Evolutionary conservation across 805 yeast species (phyloP).

Genomic region (Saccharomyces jurei): DNA sequence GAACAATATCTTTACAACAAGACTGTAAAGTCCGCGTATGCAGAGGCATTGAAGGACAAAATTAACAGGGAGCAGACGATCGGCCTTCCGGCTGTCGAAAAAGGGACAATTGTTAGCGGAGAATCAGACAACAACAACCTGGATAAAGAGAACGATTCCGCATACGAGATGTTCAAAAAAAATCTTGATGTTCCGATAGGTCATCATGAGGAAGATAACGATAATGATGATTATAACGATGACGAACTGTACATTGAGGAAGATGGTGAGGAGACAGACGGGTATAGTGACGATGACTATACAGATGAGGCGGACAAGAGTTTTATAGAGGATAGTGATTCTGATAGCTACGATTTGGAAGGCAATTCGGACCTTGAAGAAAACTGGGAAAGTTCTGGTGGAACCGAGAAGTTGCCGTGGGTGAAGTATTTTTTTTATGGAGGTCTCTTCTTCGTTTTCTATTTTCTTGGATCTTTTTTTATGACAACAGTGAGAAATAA

Average conservation of each 20-base stretch:
- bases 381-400: not conserved
- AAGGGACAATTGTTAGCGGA: conserved; percentile 1
- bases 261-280: conserved; percentile 14
- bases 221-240: conserved; percentile 10
- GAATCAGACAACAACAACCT: conserved; percentile 8
- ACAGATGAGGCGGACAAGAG: conserved; percentile 21
- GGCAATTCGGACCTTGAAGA: conserved; percentile 2
- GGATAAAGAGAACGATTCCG: conserved; percentile 8
- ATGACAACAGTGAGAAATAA: conserved; percentile 2
- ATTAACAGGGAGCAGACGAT: conserved; percentile 5
- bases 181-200: conserved; percentile 9
- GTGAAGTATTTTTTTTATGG: not conserved
- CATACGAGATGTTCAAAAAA: conserved; percentile 4
- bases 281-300: conserved; percentile 12
- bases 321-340: conserved; percentile 11
- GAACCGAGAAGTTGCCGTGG: not conserved
- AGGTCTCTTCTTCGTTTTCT: not conserved
- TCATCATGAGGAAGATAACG: conserved; percentile 8
- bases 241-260: conserved; percentile 5
- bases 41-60: conserved; percentile 11
- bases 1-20: conserved; percentile 4
- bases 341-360: conserved; percentile 3
- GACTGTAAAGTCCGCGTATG: conserved; percentile 10
- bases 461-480: not conserved
- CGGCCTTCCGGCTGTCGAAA: not conserved